These are phyloP conservation scores for Ambrosiella cleistominuta DNA, from an alignment of 2,329 filamentous ascomycete species.

Conservation along the genomic window DNA sequence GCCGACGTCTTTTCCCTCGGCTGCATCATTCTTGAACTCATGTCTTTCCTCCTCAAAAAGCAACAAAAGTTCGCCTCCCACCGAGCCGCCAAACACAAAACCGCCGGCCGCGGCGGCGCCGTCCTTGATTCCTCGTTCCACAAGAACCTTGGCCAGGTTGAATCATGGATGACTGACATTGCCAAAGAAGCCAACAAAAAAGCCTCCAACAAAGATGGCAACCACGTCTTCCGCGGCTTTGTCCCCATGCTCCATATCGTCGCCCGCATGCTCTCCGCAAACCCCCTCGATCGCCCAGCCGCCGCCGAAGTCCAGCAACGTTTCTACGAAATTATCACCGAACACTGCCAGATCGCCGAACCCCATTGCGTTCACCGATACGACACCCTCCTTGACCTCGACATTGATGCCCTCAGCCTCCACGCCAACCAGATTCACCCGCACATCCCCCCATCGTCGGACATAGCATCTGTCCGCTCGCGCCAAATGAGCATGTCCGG, in stretches of 20 bases:
- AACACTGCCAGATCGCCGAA: conserved; percentile 28
- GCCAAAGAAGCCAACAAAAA: conserved; percentile 40
- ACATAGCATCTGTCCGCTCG: conserved; percentile 12
- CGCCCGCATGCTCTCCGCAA: conserved; percentile 34
- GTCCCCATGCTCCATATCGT: conserved; percentile 35
- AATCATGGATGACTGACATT: conserved; percentile 47
- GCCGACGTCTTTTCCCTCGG: conserved; percentile 59
- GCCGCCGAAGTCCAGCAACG: conserved; percentile 34
- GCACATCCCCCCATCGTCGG: conserved; percentile 13
- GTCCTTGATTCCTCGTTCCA: conserved; percentile 56
- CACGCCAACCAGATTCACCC: conserved; percentile 4
- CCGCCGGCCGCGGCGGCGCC: conserved; percentile 37
- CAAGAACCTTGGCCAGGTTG: conserved; percentile 49
- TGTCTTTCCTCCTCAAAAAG: conserved; percentile 52
- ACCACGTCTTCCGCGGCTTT: conserved; percentile 32
- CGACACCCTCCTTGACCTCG: conserved; percentile 10
- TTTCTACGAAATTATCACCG: conserved; percentile 34
- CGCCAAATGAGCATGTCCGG: conserved; percentile 15
- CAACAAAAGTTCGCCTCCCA: conserved; percentile 48
- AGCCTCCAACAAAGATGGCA: conserved; percentile 22
- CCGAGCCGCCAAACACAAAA: conserved; percentile 47
- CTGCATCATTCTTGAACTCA: conserved; percentile 53
- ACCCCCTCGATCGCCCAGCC: conserved; percentile 34
- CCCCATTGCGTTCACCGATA: conserved; percentile 39
- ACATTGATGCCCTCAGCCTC: neutral